Evolutionary conservation across 2,329 filamentous ascomycete species (phyloP), one percentile per base, ranked within the genome.

Genomic region (Verticillium albo-atrum): DNA sequence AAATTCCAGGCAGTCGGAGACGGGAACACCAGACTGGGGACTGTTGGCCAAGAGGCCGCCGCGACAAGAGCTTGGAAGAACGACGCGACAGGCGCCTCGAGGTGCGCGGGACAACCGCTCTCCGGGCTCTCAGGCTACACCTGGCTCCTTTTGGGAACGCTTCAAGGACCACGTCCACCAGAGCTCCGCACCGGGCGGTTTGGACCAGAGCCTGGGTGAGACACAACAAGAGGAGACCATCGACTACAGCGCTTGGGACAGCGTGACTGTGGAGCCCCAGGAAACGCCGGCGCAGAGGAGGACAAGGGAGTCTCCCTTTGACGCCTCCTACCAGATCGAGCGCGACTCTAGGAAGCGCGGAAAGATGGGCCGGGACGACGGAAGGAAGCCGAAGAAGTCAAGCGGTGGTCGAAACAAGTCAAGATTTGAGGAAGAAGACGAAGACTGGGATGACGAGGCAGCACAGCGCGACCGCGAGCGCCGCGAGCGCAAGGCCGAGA

Each of bases 401-500:
- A n/a, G n/a, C n/a, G 47, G 26, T 26, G 54, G 56, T 7, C 56
- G 58, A 20, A 35, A 54, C 50, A 54, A 30, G 37, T 56, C 37
- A 17, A 26, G 58, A 17, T 55, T 57, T 42, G 58, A 62, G 15
- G 63, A 68, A 2, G 66, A 71, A 3, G 70, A 74, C 0, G 72
- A 74, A 1, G 75, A 77, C 17, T 74, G 72, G 63, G 73, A 78
- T 15, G 77, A 79, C 7, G 75, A 75, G 15, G 64, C 68, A 0
- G 66, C 71, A 15, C 66, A 70, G 34, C 68, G 70, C 23, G 75
- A 70, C 63, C 74, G 80, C 58, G 67, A 72, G 28, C 72, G 73
- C 28, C 74, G 75, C 28, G 73, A 70, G 34, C 75, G 71, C 47
- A 79, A 78, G 62, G 75, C 72, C 6, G 76, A 79, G 61, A 78